Conservation (phyloP, 345 rosid genomes). For the Toxicodendron radicans region DNA sequence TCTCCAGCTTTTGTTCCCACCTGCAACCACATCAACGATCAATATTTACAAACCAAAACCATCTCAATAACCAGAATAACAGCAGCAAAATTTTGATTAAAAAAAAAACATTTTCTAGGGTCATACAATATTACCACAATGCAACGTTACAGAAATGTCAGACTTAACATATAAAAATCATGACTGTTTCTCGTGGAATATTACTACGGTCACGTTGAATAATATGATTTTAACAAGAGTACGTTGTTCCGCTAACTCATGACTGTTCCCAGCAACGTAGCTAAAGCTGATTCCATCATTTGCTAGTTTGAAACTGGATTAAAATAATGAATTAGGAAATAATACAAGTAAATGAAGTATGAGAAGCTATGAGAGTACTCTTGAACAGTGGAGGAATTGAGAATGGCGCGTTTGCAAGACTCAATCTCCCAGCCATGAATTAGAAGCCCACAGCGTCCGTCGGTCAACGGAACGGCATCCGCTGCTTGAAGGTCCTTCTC, state of each 20-base stretch:
- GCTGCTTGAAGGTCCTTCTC: conserved; percentile 67
- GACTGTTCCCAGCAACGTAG: not conserved
- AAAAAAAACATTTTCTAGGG: not conserved
- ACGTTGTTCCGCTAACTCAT: not conserved
- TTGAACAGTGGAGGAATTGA: conserved; percentile 57
- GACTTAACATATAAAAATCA: too few species aligned
- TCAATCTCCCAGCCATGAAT: conserved; percentile 87
- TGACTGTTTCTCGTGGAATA: too few species aligned
- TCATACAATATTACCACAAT: not conserved
- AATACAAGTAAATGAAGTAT: not conserved
- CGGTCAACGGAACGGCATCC: conserved; percentile 66
- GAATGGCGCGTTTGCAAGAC: conserved; percentile 68
- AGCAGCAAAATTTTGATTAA: not conserved
- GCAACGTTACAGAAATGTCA: not conserved
- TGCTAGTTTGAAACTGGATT: not conserved
- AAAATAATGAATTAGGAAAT: not conserved
- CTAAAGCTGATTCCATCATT: not conserved
- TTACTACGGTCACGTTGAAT: too few species aligned
- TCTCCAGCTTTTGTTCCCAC: conserved; percentile 80
- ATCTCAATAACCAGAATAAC: not conserved
- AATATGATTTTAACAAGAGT: not conserved
- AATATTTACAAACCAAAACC: not conserved
- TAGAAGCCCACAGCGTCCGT: conserved; percentile 66
- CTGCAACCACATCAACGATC: conserved; percentile 38
- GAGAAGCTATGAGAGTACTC: conserved; percentile 36